phyloP scores from a whole-genome alignment of 140 eudicot genomes.

The Stevia rebaudiana region DNA sequence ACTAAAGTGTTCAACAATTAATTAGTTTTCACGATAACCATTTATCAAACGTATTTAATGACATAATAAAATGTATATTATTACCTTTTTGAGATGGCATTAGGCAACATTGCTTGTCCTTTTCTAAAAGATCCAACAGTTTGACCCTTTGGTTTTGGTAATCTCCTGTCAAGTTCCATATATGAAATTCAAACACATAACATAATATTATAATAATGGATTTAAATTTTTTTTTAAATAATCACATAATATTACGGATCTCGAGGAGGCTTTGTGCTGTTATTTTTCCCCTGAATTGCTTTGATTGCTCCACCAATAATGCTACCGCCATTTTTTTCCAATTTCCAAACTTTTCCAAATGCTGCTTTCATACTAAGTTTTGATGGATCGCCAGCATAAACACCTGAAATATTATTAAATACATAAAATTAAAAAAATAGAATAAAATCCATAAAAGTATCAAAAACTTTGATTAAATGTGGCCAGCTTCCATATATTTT shows the following conservation, averaged over 20 bases:
- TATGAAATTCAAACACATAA: slow-evolving; percentile 17
- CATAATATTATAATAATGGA: no score
- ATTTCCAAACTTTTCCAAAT: slow-evolving; percentile 91
- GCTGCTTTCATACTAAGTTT: slow-evolving; percentile 96
- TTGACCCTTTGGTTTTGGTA: slow-evolving; percentile 90
- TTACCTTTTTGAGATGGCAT: slow-evolving; percentile 76
- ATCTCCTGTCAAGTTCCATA: slow-evolving; percentile 53
- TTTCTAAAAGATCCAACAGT: slow-evolving; percentile 92
- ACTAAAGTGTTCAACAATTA: no score
- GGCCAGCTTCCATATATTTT: not conserved
- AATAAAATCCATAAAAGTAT: not conserved
- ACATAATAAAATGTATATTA: not conserved
- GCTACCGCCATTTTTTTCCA: slow-evolving; percentile 89
- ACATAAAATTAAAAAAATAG: not conserved
- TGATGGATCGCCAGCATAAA: slow-evolving; percentile 97
- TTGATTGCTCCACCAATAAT: slow-evolving; percentile 81
- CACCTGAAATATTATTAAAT: slow-evolving; percentile 46
- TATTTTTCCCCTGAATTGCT: slow-evolving; percentile 58
- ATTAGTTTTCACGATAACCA: not conserved
- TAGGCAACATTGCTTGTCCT: slow-evolving; percentile 74
- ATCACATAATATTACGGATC: slow-evolving; percentile 60
- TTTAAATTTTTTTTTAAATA: no score
- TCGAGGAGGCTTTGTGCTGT: slow-evolving; percentile 50
- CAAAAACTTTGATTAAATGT: not conserved
- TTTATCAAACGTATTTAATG: not conserved